Conservation (phyloP, 169 alveolate species). For the Cryptosporidium tyzzeri region DNA sequence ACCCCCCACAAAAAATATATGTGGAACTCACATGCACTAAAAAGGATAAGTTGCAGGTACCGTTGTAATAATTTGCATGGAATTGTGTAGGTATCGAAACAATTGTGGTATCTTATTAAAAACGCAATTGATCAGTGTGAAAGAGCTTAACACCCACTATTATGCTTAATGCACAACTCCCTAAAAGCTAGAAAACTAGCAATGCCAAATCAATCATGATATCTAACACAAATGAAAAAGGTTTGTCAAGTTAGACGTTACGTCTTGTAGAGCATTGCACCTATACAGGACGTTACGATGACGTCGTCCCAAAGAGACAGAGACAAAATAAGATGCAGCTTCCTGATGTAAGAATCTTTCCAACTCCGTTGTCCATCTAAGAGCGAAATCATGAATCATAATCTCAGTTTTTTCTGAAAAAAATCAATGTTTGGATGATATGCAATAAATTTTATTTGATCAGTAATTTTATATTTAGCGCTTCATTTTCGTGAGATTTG, state of each 20-base stretch:
- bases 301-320: conserved; percentile 78
- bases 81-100: not conserved
- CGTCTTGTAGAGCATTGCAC: conserved; percentile 77
- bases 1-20: not conserved
- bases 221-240: not conserved
- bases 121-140: not conserved
- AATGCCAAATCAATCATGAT: not conserved
- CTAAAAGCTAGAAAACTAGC: not conserved
- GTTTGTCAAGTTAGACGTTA: conserved; percentile 77
- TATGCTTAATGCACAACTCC: not conserved
- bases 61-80: not conserved
- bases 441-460: not conserved
- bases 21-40: not conserved
- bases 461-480: conserved; percentile 11
- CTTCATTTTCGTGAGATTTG: not conserved
- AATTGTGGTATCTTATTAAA: not conserved
- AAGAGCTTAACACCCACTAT: not conserved
- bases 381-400: not conserved
- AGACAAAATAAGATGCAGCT: conserved; percentile 69
- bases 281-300: conserved; percentile 78
- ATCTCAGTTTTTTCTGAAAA: not conserved
- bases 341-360: conserved; percentile 25
- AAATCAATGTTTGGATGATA: not conserved
- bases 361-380: not conserved
- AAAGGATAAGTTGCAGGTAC: not conserved